phyloP scores from a whole-genome alignment of 371 early-diverging fungal genomes.

The Mortierella sp. region DNA sequence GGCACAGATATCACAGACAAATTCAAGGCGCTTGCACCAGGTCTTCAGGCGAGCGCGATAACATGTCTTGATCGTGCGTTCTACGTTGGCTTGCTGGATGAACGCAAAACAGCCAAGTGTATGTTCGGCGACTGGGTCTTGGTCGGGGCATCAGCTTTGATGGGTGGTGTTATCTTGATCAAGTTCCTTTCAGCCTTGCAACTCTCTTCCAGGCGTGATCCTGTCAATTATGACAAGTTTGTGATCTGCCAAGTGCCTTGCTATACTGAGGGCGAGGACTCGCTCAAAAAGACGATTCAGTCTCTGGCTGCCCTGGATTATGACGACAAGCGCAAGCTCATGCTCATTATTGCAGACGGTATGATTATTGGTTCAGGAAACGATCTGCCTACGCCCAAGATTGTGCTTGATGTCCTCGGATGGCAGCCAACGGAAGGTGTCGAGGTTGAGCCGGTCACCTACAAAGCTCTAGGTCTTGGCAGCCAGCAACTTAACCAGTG shows the following conservation, averaged over 20 bases:
- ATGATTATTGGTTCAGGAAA: constrained; percentile 97
- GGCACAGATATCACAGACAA: constrained; percentile 75
- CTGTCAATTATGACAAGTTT: constrained; percentile 92
- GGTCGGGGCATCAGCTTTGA: constrained; percentile 78
- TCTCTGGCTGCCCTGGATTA: constrained; percentile 92
- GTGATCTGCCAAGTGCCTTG: constrained; percentile 92
- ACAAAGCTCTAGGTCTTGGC: constrained; percentile 92
- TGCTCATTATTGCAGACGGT: constrained; percentile 92
- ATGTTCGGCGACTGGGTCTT: constrained; percentile 88
- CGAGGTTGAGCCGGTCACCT: constrained; percentile 91
- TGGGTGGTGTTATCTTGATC: constrained; percentile 89
- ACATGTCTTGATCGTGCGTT: constrained; percentile 86
- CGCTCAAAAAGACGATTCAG: constrained; percentile 91
- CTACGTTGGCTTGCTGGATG: constrained; percentile 89
- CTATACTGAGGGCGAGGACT: constrained; percentile 98
- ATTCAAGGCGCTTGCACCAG: constrained; percentile 55
- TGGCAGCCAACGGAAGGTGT: constrained; percentile 73
- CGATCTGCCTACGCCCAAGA: constrained; percentile 96
- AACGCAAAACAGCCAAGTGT: constrained; percentile 83
- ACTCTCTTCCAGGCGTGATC: constrained; percentile 76
- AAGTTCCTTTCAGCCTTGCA: constrained; percentile 95
- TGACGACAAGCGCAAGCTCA: constrained; percentile 94
- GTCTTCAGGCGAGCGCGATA: constrained; percentile 33
- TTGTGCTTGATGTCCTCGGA: constrained; percentile 95
- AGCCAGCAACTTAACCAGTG: constrained; percentile 93